Percentiles rank a stretch among this genome's conserved stretches.
These are phyloP conservation scores for Pestalotiopsis sp. DNA, from an alignment of 2,329 filamentous ascomycete species.

Conservation along the genomic window DNA sequence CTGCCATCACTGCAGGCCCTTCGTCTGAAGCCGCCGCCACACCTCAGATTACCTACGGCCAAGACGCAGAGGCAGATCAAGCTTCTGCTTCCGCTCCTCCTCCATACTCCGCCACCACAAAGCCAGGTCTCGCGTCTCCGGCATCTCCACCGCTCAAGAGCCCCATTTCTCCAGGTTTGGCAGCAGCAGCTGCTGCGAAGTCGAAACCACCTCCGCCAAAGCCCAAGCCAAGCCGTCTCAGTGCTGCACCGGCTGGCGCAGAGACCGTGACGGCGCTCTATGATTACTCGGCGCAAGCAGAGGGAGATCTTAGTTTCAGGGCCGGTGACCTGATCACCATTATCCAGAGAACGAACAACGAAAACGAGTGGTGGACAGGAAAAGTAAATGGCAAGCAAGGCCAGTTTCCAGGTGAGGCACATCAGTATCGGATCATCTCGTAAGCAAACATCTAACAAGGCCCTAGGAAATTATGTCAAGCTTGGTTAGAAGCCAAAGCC, in stretches of 20 bases:
- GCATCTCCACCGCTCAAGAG: constrained; percentile 30
- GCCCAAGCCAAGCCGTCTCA: constrained; percentile 78
- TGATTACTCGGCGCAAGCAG: constrained; percentile 94
- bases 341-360: constrained; percentile 77
- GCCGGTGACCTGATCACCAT: constrained; percentile 92
- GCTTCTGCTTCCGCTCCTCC: constrained; percentile 74
- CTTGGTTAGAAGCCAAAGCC: constrained; percentile 31
- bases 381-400: constrained; percentile 78
- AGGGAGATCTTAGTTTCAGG: constrained; percentile 89
- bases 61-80: constrained; percentile 34
- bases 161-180: constrained; percentile 35
- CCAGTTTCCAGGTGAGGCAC: constrained; percentile 85
- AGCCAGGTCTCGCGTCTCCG: constrained; percentile 29
- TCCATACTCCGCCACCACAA: constrained; percentile 62
- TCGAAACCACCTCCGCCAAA: constrained; percentile 76
- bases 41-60: constrained; percentile 20
- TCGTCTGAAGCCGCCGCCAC: constrained; percentile 37
- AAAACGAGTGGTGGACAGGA: constrained; percentile 97
- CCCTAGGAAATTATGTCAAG: constrained; percentile 55
- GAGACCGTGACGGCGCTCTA: constrained; percentile 91
- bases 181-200: constrained; percentile 61
- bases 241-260: constrained; percentile 57
- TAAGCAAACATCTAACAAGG: background rate
- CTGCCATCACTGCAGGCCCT: constrained; percentile 34
- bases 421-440: background rate